These are phyloP conservation scores for Pittosporum tobira DNA, from an alignment of 129 eudicot genomes.

Conservation along the genomic window DNA sequence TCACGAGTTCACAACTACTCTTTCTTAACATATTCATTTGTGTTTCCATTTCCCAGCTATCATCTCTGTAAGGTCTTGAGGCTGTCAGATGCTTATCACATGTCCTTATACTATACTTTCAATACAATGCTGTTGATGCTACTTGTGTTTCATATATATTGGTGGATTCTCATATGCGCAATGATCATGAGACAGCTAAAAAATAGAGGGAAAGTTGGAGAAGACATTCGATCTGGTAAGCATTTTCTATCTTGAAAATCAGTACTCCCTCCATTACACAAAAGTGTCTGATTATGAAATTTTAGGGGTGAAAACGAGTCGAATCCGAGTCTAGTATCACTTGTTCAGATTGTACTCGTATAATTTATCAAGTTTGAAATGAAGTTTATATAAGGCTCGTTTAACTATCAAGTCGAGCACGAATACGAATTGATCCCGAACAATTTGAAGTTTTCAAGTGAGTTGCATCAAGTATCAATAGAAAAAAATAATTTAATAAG, in stretches of 20 bases:
- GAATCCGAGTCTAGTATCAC: no score
- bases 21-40: not conserved
- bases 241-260: not conserved
- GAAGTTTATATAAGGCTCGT: no score
- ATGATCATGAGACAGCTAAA: constrained; percentile 82
- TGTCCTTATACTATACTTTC: constrained; percentile 54
- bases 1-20: not conserved
- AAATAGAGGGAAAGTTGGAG: constrained; percentile 88
- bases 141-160: constrained; percentile 82
- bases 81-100: constrained; percentile 43
- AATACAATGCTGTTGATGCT: constrained; percentile 72
- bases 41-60: constrained; percentile 36
- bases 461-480: no score
- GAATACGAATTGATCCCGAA: no score
- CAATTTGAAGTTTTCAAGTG: no score
- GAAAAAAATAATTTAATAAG: no score
- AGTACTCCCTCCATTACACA: no score
- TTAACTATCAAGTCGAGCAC: no score
- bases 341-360: no score
- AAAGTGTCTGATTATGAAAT: no score
- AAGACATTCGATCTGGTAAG: constrained; percentile 85
- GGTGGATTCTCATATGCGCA: constrained; percentile 90
- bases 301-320: no score
- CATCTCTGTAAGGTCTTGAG: constrained; percentile 41
- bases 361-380: no score